Percentiles rank a stretch among this genome's conserved stretches.
These are phyloP conservation scores for Berkeleyomyces rouxiae DNA, from an alignment of 2,329 filamentous ascomycete genomes.

Conservation along the genomic window DNA sequence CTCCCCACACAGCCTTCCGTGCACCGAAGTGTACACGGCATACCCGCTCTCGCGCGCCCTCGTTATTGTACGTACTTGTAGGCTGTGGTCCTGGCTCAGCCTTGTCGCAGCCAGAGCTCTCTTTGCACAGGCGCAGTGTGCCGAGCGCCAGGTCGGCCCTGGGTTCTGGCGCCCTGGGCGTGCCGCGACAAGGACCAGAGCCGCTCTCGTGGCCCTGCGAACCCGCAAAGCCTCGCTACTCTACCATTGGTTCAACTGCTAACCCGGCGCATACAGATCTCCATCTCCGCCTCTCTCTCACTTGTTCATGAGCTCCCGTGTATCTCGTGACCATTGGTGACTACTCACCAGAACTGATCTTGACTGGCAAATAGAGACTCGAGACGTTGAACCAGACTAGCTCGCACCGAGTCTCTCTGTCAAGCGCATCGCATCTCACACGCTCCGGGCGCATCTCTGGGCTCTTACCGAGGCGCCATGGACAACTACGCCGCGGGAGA, in stretches of 20 bases:
- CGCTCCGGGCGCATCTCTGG: not conserved
- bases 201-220: no score
- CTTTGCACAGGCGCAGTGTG: not conserved
- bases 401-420: not conserved
- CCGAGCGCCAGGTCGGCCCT: not conserved
- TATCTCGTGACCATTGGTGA: not conserved
- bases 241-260: not conserved
- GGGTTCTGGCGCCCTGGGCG: no score
- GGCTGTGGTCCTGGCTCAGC: constrained; percentile 1
- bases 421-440: not conserved
- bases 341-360: not conserved
- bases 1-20: not conserved
- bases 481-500: constrained; percentile 24
- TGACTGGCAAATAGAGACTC: not conserved
- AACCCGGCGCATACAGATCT: not conserved
- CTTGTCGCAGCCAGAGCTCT: constrained; percentile 8
- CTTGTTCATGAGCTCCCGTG: not conserved
- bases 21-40: not conserved
- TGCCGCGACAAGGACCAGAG: no score
- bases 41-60: no score
- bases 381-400: not conserved
- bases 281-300: not conserved
- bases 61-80: not conserved
- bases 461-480: constrained; percentile 12
- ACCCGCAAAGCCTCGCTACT: no score